Conservation (phyloP, 352 stramenopile genomes). For the Plasmopara viticola region DNA sequence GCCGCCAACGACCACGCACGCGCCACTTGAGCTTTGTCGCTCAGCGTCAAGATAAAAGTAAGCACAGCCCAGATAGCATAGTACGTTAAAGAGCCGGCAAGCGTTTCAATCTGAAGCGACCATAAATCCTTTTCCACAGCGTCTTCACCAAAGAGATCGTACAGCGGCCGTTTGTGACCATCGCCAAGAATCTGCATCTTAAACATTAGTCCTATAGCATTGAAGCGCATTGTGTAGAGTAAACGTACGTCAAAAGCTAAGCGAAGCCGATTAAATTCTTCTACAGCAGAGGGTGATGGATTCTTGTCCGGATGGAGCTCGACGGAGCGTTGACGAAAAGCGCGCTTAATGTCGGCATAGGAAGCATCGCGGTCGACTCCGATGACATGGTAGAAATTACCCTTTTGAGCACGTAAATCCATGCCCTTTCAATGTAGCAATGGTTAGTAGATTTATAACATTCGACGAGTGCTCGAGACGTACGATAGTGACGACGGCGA, state of each 20-base stretch:
- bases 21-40: constrained; percentile 81
- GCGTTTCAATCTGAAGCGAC: constrained; percentile 82
- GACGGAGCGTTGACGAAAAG: constrained; percentile 93
- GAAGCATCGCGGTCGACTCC: constrained; percentile 84
- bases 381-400: constrained; percentile 94
- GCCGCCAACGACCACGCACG: constrained; percentile 92
- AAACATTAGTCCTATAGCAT: neutral
- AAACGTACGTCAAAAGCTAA: constrained; percentile 89
- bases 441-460: neutral
- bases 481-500: constrained; percentile 91
- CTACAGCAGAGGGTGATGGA: constrained; percentile 81
- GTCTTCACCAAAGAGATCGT: constrained; percentile 93
- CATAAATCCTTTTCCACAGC: constrained; percentile 86
- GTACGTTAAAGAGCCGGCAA: constrained; percentile 91
- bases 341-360: constrained; percentile 93
- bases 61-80: constrained; percentile 95
- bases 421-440: constrained; percentile 32
- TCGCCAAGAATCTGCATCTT: constrained; percentile 60
- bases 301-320: constrained; percentile 98
- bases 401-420: constrained; percentile 86
- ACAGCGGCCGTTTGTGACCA: constrained; percentile 89
- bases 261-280: constrained; percentile 92
- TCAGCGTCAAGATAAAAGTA: constrained; percentile 93
- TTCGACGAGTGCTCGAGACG: constrained; percentile 13
- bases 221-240: neutral